A percentile compares a stretch with the other conserved stretches of the same genome.
Evolutionary conservation across 495 filamentous ascomycete genomes (phyloP).

Genomic region (Astrothelium subdiscretum): DNA sequence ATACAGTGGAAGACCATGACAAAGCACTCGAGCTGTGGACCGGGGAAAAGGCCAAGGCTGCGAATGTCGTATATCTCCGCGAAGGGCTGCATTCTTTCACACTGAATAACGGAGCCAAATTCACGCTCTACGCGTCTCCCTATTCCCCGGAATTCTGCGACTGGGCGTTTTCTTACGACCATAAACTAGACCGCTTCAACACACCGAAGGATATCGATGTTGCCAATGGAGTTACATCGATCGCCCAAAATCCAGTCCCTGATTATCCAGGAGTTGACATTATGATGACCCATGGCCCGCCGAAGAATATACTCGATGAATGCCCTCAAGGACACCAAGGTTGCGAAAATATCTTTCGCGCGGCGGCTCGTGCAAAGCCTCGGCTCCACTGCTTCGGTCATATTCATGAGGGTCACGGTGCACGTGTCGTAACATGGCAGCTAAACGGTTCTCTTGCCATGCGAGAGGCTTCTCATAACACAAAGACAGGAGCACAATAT

Average conservation of each 20-base stretch:
- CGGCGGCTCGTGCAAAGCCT: slow-evolving; percentile 35
- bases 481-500: background rate
- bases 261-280: slow-evolving; percentile 39
- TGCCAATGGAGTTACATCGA: background rate
- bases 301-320: slow-evolving; percentile 44
- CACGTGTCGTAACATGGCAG: background rate
- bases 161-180: slow-evolving; percentile 53
- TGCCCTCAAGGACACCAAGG: slow-evolving; percentile 17
- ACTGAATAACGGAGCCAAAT: slow-evolving; percentile 10
- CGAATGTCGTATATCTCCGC: background rate
- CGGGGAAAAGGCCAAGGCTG: slow-evolving; percentile 3
- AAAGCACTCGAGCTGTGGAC: background rate
- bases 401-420: slow-evolving; percentile 37
- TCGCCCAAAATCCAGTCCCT: slow-evolving; percentile 32
- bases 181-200: slow-evolving; percentile 44
- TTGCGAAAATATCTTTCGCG: slow-evolving; percentile 36
- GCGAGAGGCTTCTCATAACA: background rate
- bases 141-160: slow-evolving; percentile 51
- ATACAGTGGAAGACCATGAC: background rate
- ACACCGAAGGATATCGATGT: slow-evolving; percentile 19
- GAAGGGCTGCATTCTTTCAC: slow-evolving; percentile 4
- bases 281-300: slow-evolving; percentile 65
- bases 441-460: background rate
- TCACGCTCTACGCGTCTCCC: slow-evolving; percentile 61
- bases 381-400: slow-evolving; percentile 50